Evolutionary conservation across 2,329 filamentous ascomycete genomes (phyloP), one percentile per base, ranked within the genome.

Genomic region (Cercospora beticola): DNA sequence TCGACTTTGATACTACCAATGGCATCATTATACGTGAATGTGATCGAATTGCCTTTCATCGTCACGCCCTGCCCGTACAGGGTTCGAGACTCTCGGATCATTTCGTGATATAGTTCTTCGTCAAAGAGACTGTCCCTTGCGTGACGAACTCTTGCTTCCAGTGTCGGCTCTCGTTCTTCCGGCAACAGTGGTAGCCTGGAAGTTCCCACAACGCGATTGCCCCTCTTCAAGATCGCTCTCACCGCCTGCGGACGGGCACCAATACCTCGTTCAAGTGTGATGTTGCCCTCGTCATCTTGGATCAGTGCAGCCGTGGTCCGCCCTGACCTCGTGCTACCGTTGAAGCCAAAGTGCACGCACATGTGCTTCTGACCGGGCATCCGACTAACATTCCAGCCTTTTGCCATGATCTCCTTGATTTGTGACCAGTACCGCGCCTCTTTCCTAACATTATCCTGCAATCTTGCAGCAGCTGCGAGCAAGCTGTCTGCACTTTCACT

Each of bases 371-470:
- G 66, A 9, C 60, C 58, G 10, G 68, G 92, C 49, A 95, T 83
- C 60, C 91, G 87, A 73, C 90, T 94, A 18, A 98, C 83, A 21
- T 91, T 90, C 94, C 95, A 99, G 4, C 94, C 93, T 65, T 89
- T 90, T 72, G 93, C 88, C 72, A 90, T 93, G 56, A 98, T 89
- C 9, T 89, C 87, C 58, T 97, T 82, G 2, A 98, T 87, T 74
- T 97, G 90, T 65, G 91, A 87, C 95, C 95, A 99, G 79, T 97
- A 99, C 74, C 86, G 90, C 1, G 89, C 90, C 82, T 99, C 95
- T 31, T 88, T 87, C 9, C 87, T 85, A 36, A 96, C 90, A 78
- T 97, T 94, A 10, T 86, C 87, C 74, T 92, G 87, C 12, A 99
- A 81, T 49, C 92, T 86, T 28, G 86, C 84, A 0, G 92, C 90